Percentiles rank a stretch among this genome's conserved stretches.
These are phyloP conservation scores for Fusarium poae DNA, from an alignment of 2,329 filamentous ascomycete species.

Conservation along the genomic window DNA sequence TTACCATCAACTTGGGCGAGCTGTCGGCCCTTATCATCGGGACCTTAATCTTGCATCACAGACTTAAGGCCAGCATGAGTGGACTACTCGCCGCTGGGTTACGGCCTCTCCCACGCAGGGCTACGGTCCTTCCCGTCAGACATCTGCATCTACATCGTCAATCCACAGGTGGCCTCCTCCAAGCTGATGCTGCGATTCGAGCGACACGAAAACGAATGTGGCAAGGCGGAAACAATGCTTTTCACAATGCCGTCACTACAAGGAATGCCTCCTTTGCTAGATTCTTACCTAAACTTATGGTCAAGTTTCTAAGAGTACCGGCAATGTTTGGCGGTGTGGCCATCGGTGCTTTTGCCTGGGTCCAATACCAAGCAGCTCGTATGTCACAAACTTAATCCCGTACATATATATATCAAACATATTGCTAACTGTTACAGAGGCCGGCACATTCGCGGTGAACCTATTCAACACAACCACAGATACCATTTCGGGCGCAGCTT, in stretches of 20 bases:
- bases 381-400: constrained; percentile 55
- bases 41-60: constrained; percentile 36
- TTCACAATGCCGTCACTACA: constrained; percentile 81
- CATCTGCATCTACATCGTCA: constrained; percentile 76
- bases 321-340: constrained; percentile 92
- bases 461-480: constrained; percentile 80
- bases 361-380: constrained; percentile 96
- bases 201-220: constrained; percentile 75
- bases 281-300: constrained; percentile 85
- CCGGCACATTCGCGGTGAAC: constrained; percentile 67
- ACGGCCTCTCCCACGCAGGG: constrained; percentile 74
- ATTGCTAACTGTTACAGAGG: constrained; percentile 57
- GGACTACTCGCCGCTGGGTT: constrained; percentile 75
- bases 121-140: constrained; percentile 67
- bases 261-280: constrained; percentile 75
- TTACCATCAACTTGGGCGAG: constrained; percentile 40
- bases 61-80: constrained; percentile 51
- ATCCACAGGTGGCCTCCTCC: constrained; percentile 76
- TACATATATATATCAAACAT: neutral
- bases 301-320: constrained; percentile 89
- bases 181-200: constrained; percentile 73
- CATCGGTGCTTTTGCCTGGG: constrained; percentile 87
- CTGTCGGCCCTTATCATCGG: constrained; percentile 45
- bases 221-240: constrained; percentile 79
- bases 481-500: constrained; percentile 76